phyloP scores from a whole-genome alignment of 345 rosid genomes.

The Eucalyptus marginata region DNA sequence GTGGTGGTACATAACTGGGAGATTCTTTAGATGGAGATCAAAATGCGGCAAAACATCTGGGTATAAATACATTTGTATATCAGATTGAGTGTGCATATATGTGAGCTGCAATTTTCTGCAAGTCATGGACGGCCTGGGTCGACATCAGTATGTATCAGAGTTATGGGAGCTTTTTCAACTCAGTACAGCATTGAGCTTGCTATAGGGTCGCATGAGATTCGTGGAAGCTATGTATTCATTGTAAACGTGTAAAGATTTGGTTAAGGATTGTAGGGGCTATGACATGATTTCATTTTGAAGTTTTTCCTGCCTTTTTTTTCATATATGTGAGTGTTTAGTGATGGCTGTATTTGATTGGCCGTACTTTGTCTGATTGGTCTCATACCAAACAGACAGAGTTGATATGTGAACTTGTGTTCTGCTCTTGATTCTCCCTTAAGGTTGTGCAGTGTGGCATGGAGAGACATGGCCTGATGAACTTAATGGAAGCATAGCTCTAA shows the following conservation, averaged over 20 bases:
- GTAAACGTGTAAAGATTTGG: background rate
- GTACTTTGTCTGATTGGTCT: background rate
- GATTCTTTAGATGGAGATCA: background rate
- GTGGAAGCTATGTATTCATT: background rate
- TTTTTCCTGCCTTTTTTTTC: background rate
- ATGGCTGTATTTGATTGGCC: background rate
- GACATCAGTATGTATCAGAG: background rate
- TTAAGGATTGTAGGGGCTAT: background rate
- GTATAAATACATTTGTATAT: background rate
- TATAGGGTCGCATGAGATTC: background rate
- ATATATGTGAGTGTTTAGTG: background rate
- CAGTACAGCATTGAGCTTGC: background rate
- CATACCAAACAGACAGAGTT: background rate
- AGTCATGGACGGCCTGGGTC: background rate
- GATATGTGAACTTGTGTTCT: background rate
- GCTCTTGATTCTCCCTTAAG: background rate
- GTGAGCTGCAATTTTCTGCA: background rate
- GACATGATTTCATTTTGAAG: background rate
- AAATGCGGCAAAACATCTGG: background rate
- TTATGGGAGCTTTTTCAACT: background rate
- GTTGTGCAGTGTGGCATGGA: background rate
- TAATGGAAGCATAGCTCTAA: background rate
- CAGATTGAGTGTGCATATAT: background rate
- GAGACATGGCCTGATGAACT: background rate
- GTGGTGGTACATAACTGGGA: background rate